Evolutionary conservation across 345 rosid genomes (phyloP).

Genomic region (Eucalyptus curtisii): DNA sequence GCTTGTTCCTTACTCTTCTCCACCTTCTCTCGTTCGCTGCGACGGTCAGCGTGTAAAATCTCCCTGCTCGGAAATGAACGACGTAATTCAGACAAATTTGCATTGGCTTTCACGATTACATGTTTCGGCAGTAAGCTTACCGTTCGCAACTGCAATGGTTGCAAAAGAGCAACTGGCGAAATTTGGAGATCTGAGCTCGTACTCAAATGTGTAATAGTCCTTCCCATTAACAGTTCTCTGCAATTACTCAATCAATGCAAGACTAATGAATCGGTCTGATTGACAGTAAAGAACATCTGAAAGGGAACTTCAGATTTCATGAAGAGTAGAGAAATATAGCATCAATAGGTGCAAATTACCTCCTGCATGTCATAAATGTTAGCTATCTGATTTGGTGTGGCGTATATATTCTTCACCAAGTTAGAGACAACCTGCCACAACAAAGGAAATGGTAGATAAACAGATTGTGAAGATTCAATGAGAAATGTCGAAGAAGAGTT

Average conservation of each 20-base stretch:
- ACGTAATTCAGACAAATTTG: not conserved
- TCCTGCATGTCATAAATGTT: conserved; percentile 53
- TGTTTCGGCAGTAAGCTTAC: conserved; percentile 7
- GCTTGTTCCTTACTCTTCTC: conserved; percentile 49
- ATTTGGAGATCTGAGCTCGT: conserved; percentile 54
- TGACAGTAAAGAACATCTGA: not conserved
- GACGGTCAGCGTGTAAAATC: conserved; percentile 63
- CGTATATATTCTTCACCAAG: conserved; percentile 47
- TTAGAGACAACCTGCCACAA: conserved; percentile 39
- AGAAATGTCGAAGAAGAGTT: not conserved
- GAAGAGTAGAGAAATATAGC: not conserved
- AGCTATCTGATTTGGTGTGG: conserved; percentile 67
- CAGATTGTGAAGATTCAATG: not conserved
- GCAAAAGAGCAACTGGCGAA: conserved; percentile 58
- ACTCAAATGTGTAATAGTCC: conserved; percentile 76
- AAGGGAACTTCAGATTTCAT: not conserved
- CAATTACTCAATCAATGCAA: not conserved
- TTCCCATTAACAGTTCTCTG: conserved; percentile 64
- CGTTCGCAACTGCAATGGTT: conserved; percentile 63
- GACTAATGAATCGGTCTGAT: not conserved
- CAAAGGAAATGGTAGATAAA: not conserved
- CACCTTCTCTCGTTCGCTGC: conserved; percentile 72
- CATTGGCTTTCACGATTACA: not conserved
- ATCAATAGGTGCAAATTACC: conserved; percentile 15
- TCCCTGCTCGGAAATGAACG: conserved; percentile 12